Evolutionary conservation across 495 filamentous ascomycete genomes (phyloP).

Genomic region (Xylaria cubensis): DNA sequence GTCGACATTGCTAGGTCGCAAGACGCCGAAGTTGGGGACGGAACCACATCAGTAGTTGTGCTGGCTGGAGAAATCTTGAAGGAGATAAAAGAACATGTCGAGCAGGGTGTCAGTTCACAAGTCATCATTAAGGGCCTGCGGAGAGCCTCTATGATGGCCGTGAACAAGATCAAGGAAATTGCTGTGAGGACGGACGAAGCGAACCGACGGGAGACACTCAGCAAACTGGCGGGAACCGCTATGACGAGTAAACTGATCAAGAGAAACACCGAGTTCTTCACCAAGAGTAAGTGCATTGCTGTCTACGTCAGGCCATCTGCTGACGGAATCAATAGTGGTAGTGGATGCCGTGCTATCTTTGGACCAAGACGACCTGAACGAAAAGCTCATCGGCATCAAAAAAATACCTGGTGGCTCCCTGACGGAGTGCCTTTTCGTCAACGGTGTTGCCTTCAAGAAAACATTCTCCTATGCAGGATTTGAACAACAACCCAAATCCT

Average conservation of each 20-base stretch:
- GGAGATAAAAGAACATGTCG: constrained; percentile 92
- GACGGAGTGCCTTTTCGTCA: constrained; percentile 95
- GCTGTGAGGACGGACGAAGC: constrained; percentile 83
- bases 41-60: constrained; percentile 96
- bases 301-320: not conserved
- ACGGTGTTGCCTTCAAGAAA: constrained; percentile 99
- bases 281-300: constrained; percentile 74
- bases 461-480: constrained; percentile 99
- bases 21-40: constrained; percentile 98
- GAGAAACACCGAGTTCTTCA: constrained; percentile 95
- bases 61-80: constrained; percentile 95
- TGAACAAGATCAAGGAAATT: constrained; percentile 99
- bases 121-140: constrained; percentile 95
- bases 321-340: constrained; percentile 70
- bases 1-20: constrained; percentile 98
- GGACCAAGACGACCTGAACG: constrained; percentile 96
- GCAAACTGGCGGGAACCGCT: constrained; percentile 90
- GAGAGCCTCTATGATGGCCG: constrained; percentile 87
- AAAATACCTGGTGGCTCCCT: constrained; percentile 96
- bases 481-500: constrained; percentile 97
- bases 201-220: constrained; percentile 87
- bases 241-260: constrained; percentile 99
- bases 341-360: constrained; percentile 97
- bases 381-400: constrained; percentile 97
- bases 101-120: constrained; percentile 96